phyloP scores from a whole-genome alignment of 768 basidiomycete genomes.

The Cantharellus anzutake region DNA sequence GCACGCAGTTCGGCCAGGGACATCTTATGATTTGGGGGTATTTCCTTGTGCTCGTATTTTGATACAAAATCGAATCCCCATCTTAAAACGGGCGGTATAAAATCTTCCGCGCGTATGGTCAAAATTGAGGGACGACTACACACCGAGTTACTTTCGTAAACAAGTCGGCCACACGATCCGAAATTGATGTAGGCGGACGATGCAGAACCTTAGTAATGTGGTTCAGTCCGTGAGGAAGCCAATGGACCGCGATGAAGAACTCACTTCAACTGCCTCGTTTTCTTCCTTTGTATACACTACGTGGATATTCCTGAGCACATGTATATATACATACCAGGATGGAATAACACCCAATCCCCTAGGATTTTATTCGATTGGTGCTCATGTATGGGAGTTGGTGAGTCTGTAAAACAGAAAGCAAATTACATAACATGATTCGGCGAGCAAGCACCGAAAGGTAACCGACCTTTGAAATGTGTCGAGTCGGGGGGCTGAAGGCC shows the following conservation, averaged over 20 bases:
- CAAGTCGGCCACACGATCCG: slow-evolving; percentile 53
- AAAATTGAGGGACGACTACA: neutral
- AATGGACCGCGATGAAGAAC: slow-evolving; percentile 6
- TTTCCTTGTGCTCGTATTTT: slow-evolving; percentile 58
- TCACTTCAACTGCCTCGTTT: slow-evolving; percentile 39
- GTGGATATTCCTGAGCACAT: no score
- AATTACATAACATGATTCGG: neutral
- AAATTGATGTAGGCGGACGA: slow-evolving; percentile 37
- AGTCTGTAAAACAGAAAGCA: neutral
- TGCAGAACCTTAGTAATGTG: slow-evolving; percentile 41
- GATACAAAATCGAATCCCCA: slow-evolving; percentile 68
- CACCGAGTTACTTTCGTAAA: slow-evolving; percentile 3
- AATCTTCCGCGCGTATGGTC: neutral
- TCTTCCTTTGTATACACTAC: slow-evolving; percentile 32
- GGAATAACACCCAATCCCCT: slow-evolving; percentile 65
- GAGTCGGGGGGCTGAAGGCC: neutral
- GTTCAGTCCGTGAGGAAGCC: neutral
- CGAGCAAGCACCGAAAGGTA: no score
- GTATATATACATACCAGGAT: slow-evolving; percentile 26
- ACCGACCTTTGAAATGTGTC: neutral
- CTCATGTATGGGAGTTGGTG: neutral
- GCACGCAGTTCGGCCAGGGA: slow-evolving; percentile 53
- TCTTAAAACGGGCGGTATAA: slow-evolving; percentile 18
- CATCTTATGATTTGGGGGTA: slow-evolving; percentile 38
- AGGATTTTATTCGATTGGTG: neutral